Evolutionary conservation across 1,284 basidiomycete species (phyloP).

Genomic region (Acaromyces ingoldii): DNA sequence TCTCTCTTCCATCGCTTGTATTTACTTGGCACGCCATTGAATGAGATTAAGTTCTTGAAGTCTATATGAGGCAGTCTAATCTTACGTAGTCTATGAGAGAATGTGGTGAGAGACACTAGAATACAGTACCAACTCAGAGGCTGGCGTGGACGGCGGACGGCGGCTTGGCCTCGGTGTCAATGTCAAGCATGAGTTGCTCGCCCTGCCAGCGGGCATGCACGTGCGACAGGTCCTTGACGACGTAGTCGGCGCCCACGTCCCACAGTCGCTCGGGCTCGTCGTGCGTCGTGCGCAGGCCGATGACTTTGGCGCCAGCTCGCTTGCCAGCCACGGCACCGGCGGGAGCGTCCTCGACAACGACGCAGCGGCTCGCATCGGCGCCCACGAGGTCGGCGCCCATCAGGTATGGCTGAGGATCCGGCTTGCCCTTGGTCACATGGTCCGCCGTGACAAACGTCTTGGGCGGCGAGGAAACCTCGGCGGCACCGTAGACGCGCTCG

Average conservation of each 20-base stretch:
- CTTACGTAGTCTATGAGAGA: too few species aligned
- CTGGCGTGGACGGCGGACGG: not conserved
- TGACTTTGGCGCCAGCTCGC: slow-evolving; percentile 39
- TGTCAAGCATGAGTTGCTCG: slow-evolving; percentile 26
- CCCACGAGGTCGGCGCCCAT: slow-evolving; percentile 32
- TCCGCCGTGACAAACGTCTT: slow-evolving; percentile 44
- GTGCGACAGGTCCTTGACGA: slow-evolving; percentile 38
- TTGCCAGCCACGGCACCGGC: slow-evolving; percentile 43
- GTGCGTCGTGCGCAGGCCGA: slow-evolving; percentile 44
- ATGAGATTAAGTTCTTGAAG: too few species aligned
- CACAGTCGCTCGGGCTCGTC: slow-evolving; percentile 32
- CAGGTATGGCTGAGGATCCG: slow-evolving; percentile 47
- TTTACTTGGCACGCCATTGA: too few species aligned
- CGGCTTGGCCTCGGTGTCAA: slow-evolving; percentile 6
- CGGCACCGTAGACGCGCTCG: slow-evolving; percentile 32
- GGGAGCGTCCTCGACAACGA: slow-evolving; percentile 49
- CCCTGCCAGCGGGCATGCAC: slow-evolving; percentile 43
- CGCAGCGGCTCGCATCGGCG: slow-evolving; percentile 30
- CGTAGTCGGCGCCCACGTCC: slow-evolving; percentile 36
- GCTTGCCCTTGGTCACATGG: slow-evolving; percentile 39
- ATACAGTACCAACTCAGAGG: too few species aligned
- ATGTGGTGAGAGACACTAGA: too few species aligned
- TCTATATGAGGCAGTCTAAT: too few species aligned
- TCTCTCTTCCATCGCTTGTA: too few species aligned
- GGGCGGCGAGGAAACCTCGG: slow-evolving; percentile 21